These are phyloP conservation scores for Herpetomonas muscarum DNA, from an alignment of 208 protist species.

Conservation along the genomic window DNA sequence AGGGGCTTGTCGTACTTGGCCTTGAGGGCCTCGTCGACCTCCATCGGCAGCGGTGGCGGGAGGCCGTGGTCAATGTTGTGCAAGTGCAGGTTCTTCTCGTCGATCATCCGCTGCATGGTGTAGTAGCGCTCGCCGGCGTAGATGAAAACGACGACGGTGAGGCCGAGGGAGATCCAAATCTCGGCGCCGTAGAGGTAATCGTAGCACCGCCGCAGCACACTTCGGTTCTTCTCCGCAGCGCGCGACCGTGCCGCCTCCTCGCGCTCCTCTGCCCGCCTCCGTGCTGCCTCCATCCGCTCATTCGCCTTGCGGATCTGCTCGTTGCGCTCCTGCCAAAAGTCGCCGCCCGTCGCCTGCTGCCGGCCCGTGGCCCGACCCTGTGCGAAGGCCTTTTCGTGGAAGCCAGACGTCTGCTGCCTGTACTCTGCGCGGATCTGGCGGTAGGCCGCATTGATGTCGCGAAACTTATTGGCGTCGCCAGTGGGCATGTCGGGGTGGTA, in stretches of 20 bases:
- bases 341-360: slow-evolving; percentile 14
- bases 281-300: slow-evolving; percentile 23
- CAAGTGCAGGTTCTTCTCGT: slow-evolving; percentile 33
- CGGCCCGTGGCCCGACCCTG: neutral
- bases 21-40: slow-evolving; percentile 36
- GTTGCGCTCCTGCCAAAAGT: slow-evolving; percentile 55
- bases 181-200: slow-evolving; percentile 40
- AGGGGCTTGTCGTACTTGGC: slow-evolving; percentile 36
- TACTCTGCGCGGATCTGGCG: slow-evolving; percentile 42
- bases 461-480: slow-evolving; percentile 63
- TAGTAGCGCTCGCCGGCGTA: slow-evolving; percentile 52
- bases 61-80: slow-evolving; percentile 70
- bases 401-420: slow-evolving; percentile 11
- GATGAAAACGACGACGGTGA: slow-evolving; percentile 32
- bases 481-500: slow-evolving; percentile 72
- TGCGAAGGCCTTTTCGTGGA: neutral
- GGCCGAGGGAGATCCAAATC: slow-evolving; percentile 40
- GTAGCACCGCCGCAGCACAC: slow-evolving; percentile 18
- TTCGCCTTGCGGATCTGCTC: slow-evolving; percentile 25
- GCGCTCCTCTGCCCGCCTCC: slow-evolving; percentile 16
- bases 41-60: slow-evolving; percentile 59
- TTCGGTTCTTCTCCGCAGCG: slow-evolving; percentile 7
- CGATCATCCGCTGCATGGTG: slow-evolving; percentile 43
- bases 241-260: slow-evolving; percentile 9
- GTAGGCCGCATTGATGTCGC: slow-evolving; percentile 73